Percentiles rank a stretch among this genome's conserved stretches.
phyloP scores from a whole-genome alignment of 2,329 filamentous ascomycete species.

The Calonectria hawksworthii region DNA sequence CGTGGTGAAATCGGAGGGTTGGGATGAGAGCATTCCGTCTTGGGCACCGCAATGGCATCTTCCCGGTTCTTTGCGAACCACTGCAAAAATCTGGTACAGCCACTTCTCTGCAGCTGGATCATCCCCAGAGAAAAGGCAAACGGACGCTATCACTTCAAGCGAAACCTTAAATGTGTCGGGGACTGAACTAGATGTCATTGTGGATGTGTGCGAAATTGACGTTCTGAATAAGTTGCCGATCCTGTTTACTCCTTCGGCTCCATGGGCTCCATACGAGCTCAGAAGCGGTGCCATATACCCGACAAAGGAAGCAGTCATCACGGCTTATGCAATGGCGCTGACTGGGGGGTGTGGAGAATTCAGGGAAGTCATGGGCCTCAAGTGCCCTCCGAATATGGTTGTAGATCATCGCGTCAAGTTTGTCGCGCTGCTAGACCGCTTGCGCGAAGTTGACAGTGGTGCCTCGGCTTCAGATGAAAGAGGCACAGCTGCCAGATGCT shows the following conservation, averaged over 20 bases:
- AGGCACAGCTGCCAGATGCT: neutral
- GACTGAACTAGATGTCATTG: neutral
- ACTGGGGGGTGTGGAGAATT: neutral
- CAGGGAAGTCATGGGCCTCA: neutral
- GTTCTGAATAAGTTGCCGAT: conserved; percentile 2
- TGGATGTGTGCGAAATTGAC: neutral
- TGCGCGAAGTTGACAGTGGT: neutral
- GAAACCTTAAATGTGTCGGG: neutral
- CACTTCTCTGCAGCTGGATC: neutral
- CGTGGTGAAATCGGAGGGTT: neutral
- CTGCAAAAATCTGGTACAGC: neutral
- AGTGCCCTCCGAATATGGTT: neutral
- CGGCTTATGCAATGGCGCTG: neutral
- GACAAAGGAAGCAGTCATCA: neutral
- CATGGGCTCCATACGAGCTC: neutral
- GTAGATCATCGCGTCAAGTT: neutral
- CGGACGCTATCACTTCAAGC: neutral
- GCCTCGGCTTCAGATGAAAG: neutral
- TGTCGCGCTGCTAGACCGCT: neutral
- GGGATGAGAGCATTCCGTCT: neutral
- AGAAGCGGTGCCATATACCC: neutral
- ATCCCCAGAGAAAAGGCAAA: neutral
- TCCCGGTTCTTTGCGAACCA: neutral
- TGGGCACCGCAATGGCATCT: neutral
- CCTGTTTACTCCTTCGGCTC: neutral